Percentiles rank a stretch among this genome's conserved stretches.
Conservation (phyloP, 2,329 filamentous ascomycete genomes). For the Neoascochyta sp. region DNA sequence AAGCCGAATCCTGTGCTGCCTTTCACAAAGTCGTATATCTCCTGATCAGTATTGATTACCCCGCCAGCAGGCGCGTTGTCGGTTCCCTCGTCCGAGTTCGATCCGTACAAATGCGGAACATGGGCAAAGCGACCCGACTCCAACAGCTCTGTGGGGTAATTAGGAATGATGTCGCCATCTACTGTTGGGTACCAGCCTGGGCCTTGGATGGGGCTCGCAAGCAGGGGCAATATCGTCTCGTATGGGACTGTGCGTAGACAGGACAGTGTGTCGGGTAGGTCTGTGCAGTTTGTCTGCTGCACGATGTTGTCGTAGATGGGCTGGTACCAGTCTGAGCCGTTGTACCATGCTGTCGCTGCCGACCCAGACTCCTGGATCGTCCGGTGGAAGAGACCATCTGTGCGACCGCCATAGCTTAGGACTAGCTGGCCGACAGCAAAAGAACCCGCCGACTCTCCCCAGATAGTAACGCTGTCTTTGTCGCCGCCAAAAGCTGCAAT, state of each 20-base stretch:
- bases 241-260: conserved; percentile 61
- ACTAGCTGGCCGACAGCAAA: conserved; percentile 38
- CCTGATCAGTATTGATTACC: conserved; percentile 53
- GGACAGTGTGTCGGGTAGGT: conserved; percentile 38
- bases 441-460: conserved; percentile 46
- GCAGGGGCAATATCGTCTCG: conserved; percentile 52
- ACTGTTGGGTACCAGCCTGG: conserved; percentile 46
- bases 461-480: conserved; percentile 45
- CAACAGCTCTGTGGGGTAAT: conserved; percentile 54
- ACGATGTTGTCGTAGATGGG: conserved; percentile 38
- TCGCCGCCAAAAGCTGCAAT: conserved; percentile 44
- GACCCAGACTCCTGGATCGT: conserved; percentile 39
- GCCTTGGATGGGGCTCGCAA: conserved; percentile 45
- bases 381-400: conserved; percentile 36
- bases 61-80: conserved; percentile 53
- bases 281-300: conserved; percentile 55
- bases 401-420: conserved; percentile 33
- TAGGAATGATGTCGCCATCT: conserved; percentile 57
- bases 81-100: conserved; percentile 64
- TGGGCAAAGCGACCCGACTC: conserved; percentile 58
- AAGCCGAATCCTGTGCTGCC: conserved; percentile 33
- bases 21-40: conserved; percentile 42
- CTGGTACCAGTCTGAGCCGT: conserved; percentile 49
- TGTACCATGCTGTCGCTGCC: conserved; percentile 40
- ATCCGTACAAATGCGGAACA: conserved; percentile 61